phyloP scores from a whole-genome alignment of 1,284 basidiomycete genomes.

The Fomitopsis palustris region DNA sequence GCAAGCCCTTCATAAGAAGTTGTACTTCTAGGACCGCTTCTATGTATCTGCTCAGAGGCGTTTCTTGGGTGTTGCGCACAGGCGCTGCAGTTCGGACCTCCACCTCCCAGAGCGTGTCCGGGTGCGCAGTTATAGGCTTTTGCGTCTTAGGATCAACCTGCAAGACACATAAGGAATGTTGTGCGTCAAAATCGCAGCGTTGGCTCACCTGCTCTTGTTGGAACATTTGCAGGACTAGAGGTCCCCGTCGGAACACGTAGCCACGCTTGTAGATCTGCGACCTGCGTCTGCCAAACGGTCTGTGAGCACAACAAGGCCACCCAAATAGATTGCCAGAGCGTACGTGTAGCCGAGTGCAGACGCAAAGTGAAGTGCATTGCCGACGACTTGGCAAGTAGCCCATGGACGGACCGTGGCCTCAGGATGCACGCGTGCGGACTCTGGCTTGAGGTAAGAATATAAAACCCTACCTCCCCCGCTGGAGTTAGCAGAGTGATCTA shows the following conservation, averaged over 20 bases:
- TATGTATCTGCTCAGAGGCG: constrained; percentile 55
- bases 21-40: constrained; percentile 76
- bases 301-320: neutral
- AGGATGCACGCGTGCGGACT: constrained; percentile 71
- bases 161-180: neutral
- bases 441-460: constrained; percentile 75
- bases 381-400: constrained; percentile 71
- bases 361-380: constrained; percentile 74
- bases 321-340: constrained; percentile 18
- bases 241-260: constrained; percentile 66
- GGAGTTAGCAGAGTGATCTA: neutral
- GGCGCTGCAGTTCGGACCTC: constrained; percentile 78
- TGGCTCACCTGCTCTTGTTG: constrained; percentile 69
- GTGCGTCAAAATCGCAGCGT: neutral
- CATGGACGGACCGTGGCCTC: constrained; percentile 81
- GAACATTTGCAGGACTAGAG: constrained; percentile 73
- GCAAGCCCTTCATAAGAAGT: constrained; percentile 71
- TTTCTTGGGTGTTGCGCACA: constrained; percentile 68
- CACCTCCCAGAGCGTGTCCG: constrained; percentile 78
- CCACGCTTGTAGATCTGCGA: constrained; percentile 78
- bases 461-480: constrained; percentile 46
- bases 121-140: constrained; percentile 65
- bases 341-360: constrained; percentile 72
- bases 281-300: constrained; percentile 42
- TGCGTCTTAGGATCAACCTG: constrained; percentile 70